Evolutionary conservation across 352 stramenopile species (phyloP).

Genomic region (Phytophthora palmivora): DNA sequence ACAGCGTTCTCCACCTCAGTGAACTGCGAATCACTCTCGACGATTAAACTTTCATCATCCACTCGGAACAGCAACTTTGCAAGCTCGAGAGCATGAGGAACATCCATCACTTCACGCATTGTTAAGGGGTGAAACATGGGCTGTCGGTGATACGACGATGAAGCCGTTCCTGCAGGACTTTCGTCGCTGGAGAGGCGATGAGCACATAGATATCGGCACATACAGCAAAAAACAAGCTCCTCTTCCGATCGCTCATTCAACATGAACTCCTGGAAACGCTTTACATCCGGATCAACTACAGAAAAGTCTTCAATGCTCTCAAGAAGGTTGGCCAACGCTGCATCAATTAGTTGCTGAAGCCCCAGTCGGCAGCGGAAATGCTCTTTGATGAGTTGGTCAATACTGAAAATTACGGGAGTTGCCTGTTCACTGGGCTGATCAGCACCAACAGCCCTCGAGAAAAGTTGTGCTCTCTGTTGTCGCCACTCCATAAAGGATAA

Average conservation of each 20-base stretch:
- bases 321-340: conserved; percentile 40
- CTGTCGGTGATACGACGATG: conserved; percentile 35
- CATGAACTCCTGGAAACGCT: conserved; percentile 67
- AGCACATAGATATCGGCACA: conserved; percentile 52
- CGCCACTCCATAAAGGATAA: conserved; percentile 61
- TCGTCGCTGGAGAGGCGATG: conserved; percentile 18
- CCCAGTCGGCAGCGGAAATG: conserved; percentile 77
- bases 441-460: conserved; percentile 23
- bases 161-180: conserved; percentile 12
- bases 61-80: conserved; percentile 62
- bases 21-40: conserved; percentile 41
- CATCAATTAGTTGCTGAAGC: conserved; percentile 61
- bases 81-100: conserved; percentile 47
- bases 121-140: conserved; percentile 57
- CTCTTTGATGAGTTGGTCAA: conserved; percentile 50
- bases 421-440: conserved; percentile 19
- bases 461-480: conserved; percentile 27
- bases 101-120: conserved; percentile 67
- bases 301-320: conserved; percentile 47
- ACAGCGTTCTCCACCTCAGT: conserved; percentile 65
- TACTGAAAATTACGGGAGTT: conserved; percentile 39
- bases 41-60: conserved; percentile 47
- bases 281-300: conserved; percentile 58
- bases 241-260: conserved; percentile 51
- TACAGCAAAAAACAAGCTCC: conserved; percentile 70